These are phyloP conservation scores for Fusarium algeriense DNA, from an alignment of 2,329 filamentous ascomycete species.

Conservation along the genomic window DNA sequence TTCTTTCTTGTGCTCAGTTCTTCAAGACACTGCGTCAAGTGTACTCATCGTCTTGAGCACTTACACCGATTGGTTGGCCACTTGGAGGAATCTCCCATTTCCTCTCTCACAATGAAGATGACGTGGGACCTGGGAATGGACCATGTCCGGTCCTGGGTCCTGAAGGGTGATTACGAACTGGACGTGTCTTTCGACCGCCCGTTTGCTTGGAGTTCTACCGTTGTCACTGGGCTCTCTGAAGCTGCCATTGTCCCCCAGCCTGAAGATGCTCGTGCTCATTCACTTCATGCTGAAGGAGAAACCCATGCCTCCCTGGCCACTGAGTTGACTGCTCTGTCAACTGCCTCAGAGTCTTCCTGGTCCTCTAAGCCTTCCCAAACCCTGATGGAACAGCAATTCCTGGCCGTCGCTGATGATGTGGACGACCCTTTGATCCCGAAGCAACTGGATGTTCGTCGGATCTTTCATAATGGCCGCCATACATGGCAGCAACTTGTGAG, in stretches of 20 bases:
- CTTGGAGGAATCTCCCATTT: slow-evolving; percentile 17
- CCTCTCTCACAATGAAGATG: slow-evolving; percentile 42
- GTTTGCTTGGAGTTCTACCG: slow-evolving; percentile 42
- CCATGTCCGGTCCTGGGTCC: slow-evolving; percentile 48
- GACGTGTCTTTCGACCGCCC: slow-evolving; percentile 41
- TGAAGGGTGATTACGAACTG: slow-evolving; percentile 40
- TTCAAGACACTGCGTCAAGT: neutral
- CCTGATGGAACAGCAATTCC: slow-evolving; percentile 24
- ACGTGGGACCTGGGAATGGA: slow-evolving; percentile 47
- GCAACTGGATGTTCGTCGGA: slow-evolving; percentile 35
- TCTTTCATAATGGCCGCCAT: slow-evolving; percentile 38
- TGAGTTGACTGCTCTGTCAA: slow-evolving; percentile 30
- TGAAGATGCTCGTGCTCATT: slow-evolving; percentile 41
- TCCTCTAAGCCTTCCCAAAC: slow-evolving; percentile 12
- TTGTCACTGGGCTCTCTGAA: slow-evolving; percentile 45
- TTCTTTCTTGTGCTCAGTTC: neutral
- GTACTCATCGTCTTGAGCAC: slow-evolving; percentile 1
- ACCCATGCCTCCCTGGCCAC: slow-evolving; percentile 15
- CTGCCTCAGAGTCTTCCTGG: slow-evolving; percentile 18
- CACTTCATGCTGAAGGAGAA: slow-evolving; percentile 17
- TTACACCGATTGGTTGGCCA: slow-evolving; percentile 16
- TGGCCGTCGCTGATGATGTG: slow-evolving; percentile 30
- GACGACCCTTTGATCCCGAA: slow-evolving; percentile 43
- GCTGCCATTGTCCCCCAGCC: slow-evolving; percentile 33
- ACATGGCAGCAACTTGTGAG: slow-evolving; percentile 43